Base-by-base conservation (phyloP, 1,284 basidiomycete species). In the Inonotus obliquus region DNA sequence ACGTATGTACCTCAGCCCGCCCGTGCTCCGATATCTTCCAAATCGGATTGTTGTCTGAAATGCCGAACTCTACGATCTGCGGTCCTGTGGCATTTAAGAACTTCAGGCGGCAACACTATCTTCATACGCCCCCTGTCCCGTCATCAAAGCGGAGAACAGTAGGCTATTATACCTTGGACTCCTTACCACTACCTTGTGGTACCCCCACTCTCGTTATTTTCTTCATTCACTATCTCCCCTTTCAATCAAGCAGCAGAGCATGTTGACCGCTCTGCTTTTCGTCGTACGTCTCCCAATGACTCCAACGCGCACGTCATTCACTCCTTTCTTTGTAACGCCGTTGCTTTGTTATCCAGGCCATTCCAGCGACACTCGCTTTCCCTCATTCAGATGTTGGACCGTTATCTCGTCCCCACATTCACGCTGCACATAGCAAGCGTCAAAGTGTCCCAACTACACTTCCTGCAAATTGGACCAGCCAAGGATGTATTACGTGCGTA, bases 401-500 rank as follows among this genome's bases (percentile, higher is more conserved):
- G 6, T 41, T 55, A 23, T 57, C 57, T 11, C 35, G 38, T 19
- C 29, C 25, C 3, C 59, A 60, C 38, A 57, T 54, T 6, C 62
- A 27, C 44, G 52, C 54, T 17, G 27, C 41, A 7, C 62, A 56
- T 44, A 11, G 32, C 21, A 64, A 56, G 51, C 58, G 62, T 13
- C 63, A 64, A 45, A 58, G 60, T 37, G 39, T 64, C n/a, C 63
- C 63, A 7, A 32, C 49, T 7, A 23, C 41, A 5, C 63, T 64
- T 41, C 63, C 63, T 32, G 63, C 60, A 32, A 61, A 57, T 35
- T 68, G 65, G 66, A 68, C 66, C 19, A 61, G 59, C 38, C 57
- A 58, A 49, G 67, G 67, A 49, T 68, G 67, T 53, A 59, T 65
- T 44, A 62, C 60, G 67, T 68, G 49, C 14, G 63, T 60, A 4